These are phyloP conservation scores for Lepidium campestre DNA, from an alignment of 441 rosid genomes.

Conservation along the genomic window DNA sequence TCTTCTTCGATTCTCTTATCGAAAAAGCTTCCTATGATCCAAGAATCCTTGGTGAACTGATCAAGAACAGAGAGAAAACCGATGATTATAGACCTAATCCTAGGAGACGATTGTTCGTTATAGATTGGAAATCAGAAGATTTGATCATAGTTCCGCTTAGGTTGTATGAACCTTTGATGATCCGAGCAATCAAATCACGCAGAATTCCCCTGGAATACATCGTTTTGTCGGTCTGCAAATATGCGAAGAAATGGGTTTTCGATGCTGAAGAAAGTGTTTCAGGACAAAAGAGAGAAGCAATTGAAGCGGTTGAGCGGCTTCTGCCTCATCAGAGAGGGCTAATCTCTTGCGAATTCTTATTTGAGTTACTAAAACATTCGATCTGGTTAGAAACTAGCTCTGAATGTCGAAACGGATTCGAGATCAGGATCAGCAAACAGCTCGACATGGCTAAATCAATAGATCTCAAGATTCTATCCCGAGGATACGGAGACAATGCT, in stretches of 20 bases:
- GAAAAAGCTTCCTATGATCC: conserved; percentile 50
- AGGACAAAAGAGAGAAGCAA: conserved; percentile 33
- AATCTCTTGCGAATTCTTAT: conserved; percentile 48
- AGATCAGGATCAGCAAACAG: conserved; percentile 63
- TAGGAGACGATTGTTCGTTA: conserved; percentile 52
- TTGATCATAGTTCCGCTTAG: conserved; percentile 50
- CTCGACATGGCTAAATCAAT: conserved; percentile 51
- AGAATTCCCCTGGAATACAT: conserved; percentile 42
- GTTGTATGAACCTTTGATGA: conserved; percentile 48
- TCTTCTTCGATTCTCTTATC: conserved; percentile 56
- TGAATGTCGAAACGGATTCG: conserved; percentile 49
- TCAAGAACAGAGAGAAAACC: conserved; percentile 36
- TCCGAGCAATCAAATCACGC: conserved; percentile 34
- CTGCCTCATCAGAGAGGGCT: conserved; percentile 56
- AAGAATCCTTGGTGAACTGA: conserved; percentile 33
- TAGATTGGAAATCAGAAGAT: conserved; percentile 59
- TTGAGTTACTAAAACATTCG: conserved; percentile 45
- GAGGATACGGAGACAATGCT: conserved; percentile 39
- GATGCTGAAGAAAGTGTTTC: conserved; percentile 31
- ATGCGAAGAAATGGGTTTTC: conserved; percentile 49
- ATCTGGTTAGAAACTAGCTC: conserved; percentile 45
- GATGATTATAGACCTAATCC: conserved; percentile 48
- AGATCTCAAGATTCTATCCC: conserved; percentile 54
- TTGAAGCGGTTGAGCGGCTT: conserved; percentile 61
- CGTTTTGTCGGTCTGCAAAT: conserved; percentile 53